Conservation (phyloP, 257 asterid genomes). For the Fraxinus americana region DNA sequence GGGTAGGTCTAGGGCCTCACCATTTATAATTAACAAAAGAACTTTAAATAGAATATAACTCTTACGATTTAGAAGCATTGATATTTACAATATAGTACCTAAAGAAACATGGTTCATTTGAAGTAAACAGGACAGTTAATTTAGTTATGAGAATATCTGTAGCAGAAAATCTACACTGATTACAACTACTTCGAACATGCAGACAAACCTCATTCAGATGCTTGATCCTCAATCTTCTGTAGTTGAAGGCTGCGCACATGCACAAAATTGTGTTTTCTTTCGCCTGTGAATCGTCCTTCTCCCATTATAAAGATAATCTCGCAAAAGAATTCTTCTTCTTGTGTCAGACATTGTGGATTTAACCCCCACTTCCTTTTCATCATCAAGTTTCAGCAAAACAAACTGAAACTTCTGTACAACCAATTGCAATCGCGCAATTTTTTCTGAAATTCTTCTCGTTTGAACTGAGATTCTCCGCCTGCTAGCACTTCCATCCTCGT, state of each 20-base stretch:
- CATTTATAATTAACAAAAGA: too few relatives aligned
- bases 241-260: conserved; percentile 10
- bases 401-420: conserved; percentile 65
- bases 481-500: conserved; percentile 55
- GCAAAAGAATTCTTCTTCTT: conserved; percentile 46
- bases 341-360: conserved; percentile 37
- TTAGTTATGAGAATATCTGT: background rate
- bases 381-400: conserved; percentile 51
- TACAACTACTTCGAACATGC: background rate
- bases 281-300: conserved; percentile 42
- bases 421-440: conserved; percentile 60
- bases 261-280: conserved; percentile 30
- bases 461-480: conserved; percentile 61
- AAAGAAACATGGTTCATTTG: background rate
- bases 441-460: conserved; percentile 51
- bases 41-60: background rate
- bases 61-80: background rate
- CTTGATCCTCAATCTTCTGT: background rate
- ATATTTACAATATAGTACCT: background rate
- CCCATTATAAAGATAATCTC: conserved; percentile 54
- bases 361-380: conserved; percentile 35
- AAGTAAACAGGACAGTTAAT: background rate
- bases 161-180: background rate
- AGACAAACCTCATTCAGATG: background rate
- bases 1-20: too few relatives aligned